Percentiles rank a stretch among this genome's conserved stretches.
These are phyloP conservation scores for Aureobasidium lini DNA, from an alignment of 2,329 filamentous ascomycete species.

Conservation along the genomic window DNA sequence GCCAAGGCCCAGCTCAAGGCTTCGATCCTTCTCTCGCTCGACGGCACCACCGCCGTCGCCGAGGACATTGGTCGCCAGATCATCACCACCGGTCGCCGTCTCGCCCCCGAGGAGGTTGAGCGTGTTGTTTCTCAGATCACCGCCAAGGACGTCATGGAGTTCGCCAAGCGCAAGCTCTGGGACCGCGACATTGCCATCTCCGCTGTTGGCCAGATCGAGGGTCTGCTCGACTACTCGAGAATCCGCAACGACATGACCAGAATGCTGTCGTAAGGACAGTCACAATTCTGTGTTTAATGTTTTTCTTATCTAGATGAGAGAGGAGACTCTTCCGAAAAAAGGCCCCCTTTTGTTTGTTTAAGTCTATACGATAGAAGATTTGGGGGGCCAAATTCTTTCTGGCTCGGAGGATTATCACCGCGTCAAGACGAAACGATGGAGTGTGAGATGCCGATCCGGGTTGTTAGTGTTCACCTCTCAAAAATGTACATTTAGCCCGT, in stretches of 20 bases:
- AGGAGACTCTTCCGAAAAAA: not conserved
- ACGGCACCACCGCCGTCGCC: conserved; percentile 92
- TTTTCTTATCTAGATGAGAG: conserved; percentile 10
- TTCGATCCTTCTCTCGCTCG: conserved; percentile 90
- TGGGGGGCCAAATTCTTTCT: not conserved
- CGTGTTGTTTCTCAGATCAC: conserved; percentile 80
- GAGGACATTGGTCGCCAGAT: conserved; percentile 99
- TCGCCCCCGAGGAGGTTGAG: conserved; percentile 91
- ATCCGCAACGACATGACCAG: conserved; percentile 81
- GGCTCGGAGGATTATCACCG: not conserved
- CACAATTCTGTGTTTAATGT: conserved; percentile 4
- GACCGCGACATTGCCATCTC: conserved; percentile 93
- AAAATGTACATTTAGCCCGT: conserved; percentile 15
- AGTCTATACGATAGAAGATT: conserved; percentile 12
- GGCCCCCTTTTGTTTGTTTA: not conserved
- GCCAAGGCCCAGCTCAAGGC: conserved; percentile 99
- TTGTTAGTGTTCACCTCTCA: conserved; percentile 14
- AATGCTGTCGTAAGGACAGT: conserved; percentile 44
- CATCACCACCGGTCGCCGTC: conserved; percentile 88
- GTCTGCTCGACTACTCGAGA: conserved; percentile 66
- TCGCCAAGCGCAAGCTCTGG: conserved; percentile 92
- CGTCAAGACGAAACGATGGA: conserved; percentile 1
- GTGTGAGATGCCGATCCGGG: conserved; percentile 9
- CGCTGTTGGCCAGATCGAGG: conserved; percentile 90
- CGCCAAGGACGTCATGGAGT: conserved; percentile 95